A percentile compares a stretch with the other conserved stretches of the same genome.
Conservation (phyloP, 345 rosid species). For the Hibiscus syriacus region DNA sequence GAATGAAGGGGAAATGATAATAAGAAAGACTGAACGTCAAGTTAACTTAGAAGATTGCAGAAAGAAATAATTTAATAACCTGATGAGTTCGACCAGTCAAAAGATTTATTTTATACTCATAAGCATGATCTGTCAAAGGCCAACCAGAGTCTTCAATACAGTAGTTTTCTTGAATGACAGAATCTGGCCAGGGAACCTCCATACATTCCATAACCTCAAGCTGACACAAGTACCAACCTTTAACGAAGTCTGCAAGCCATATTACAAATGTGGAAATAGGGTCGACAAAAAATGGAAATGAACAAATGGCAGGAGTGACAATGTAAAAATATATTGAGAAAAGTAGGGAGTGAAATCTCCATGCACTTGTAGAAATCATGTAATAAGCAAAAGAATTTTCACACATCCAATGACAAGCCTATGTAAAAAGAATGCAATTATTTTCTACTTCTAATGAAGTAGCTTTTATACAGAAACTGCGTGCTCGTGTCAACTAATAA, state of each 20-base stretch:
- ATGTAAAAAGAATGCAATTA: background rate
- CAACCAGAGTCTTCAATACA: slow-evolving; percentile 59
- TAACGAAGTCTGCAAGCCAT: slow-evolving; percentile 40
- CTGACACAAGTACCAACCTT: slow-evolving; percentile 82
- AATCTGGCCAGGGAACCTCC: slow-evolving; percentile 70
- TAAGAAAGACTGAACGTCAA: background rate
- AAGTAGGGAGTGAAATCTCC: background rate
- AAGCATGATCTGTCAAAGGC: slow-evolving; percentile 56
- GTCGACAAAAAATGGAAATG: background rate
- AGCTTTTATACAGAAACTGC: background rate
- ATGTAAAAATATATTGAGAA: background rate
- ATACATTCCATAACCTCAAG: slow-evolving; percentile 82
- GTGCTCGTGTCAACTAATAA: background rate
- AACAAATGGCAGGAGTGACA: background rate
- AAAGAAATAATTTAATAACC: slow-evolving; percentile 30
- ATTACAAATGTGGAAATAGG: background rate
- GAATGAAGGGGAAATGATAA: background rate
- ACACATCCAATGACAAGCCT: background rate
- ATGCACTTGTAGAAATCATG: background rate
- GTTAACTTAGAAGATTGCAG: background rate
- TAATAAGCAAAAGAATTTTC: background rate
- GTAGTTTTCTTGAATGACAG: slow-evolving; percentile 40
- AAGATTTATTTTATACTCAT: slow-evolving; percentile 81
- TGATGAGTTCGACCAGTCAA: slow-evolving; percentile 95
- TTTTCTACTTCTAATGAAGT: too few species aligned